Evolutionary conservation across 208 protist species (phyloP).

Genomic region (Trypanosoma scelopori): DNA sequence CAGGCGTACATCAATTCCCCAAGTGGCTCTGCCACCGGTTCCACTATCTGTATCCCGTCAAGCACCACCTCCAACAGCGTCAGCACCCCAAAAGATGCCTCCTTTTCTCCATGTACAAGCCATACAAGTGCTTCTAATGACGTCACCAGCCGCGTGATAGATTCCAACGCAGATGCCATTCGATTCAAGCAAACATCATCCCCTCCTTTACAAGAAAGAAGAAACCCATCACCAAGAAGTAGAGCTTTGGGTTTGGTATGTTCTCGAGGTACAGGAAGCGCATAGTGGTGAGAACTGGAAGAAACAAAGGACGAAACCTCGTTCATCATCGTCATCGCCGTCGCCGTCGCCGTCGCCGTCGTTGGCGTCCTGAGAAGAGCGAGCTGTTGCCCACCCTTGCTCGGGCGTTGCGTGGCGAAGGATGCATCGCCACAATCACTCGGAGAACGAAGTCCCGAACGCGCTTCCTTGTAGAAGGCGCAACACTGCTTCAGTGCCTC

Average conservation of each 20-base stretch:
- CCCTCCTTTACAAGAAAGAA: slow-evolving; percentile 42
- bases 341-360: background rate
- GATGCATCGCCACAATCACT: background rate
- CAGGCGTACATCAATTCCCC: slow-evolving; percentile 11
- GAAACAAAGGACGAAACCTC: background rate
- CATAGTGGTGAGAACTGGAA: background rate
- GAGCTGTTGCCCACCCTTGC: background rate
- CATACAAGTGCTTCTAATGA: slow-evolving; percentile 58
- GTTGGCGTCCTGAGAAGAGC: background rate
- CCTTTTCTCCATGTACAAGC: slow-evolving; percentile 39
- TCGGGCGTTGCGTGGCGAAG: background rate
- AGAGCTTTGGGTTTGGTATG: slow-evolving; percentile 23
- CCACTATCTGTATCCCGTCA: slow-evolving; percentile 22
- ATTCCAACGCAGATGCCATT: slow-evolving; percentile 51
- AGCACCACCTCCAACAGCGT: slow-evolving; percentile 37
- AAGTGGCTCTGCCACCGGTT: slow-evolving; percentile 8
- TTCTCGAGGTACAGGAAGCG: background rate
- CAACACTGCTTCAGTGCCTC: slow-evolving; percentile 14
- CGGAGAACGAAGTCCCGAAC: background rate
- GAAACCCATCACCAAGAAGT: slow-evolving; percentile 45
- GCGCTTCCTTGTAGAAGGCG: slow-evolving; percentile 3
- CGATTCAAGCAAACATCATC: slow-evolving; percentile 42
- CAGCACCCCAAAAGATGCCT: slow-evolving; percentile 29
- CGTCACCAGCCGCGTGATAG: slow-evolving; percentile 36
- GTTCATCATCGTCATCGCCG: too few species aligned